Conservation (phyloP, 148 eudicot species). For the Persicaria tinctoria region DNA sequence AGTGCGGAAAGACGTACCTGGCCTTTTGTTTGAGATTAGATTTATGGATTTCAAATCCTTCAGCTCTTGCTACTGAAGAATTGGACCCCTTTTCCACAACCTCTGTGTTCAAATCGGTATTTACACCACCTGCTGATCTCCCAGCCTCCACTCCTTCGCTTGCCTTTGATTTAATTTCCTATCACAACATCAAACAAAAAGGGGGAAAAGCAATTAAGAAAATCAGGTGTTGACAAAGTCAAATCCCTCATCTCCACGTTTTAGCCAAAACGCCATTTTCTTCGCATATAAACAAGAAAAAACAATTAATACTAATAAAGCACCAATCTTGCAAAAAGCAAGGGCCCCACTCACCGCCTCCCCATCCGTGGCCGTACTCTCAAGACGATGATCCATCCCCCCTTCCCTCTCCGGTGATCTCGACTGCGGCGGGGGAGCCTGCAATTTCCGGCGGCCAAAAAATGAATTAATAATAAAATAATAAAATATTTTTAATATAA, state of each 20-base stretch:
- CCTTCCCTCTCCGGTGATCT: conserved; percentile 61
- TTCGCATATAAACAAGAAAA: conserved; percentile 3
- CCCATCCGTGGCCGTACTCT: conserved; percentile 26
- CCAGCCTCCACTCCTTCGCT: conserved; percentile 21
- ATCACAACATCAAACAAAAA: background rate
- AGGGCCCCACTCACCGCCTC: conserved; percentile 44
- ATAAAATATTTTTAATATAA: background rate
- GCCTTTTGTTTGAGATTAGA: conserved; percentile 15
- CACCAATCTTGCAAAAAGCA: conserved; percentile 1
- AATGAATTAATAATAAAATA: background rate
- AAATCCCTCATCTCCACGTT: conserved; percentile 8
- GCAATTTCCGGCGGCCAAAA: conserved; percentile 5
- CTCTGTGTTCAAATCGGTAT: conserved; percentile 24
- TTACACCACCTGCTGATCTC: conserved; percentile 18
- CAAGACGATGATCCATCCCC: conserved; percentile 26
- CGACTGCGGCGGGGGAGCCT: conserved; percentile 82
- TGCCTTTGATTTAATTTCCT: conserved; percentile 22
- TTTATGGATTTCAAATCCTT: conserved; percentile 25
- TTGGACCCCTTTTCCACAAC: conserved; percentile 29
- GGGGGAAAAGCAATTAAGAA: conserved; percentile 12
- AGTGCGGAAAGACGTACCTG: conserved; percentile 37
- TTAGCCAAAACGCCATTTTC: background rate
- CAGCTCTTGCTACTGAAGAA: conserved; percentile 1
- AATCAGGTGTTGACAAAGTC: conserved; percentile 14
- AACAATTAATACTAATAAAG: background rate